A percentile compares a stretch with the other conserved stretches of the same genome.
Conservation (phyloP, 352 stramenopile genomes). For the Globisporangium paddicum region DNA sequence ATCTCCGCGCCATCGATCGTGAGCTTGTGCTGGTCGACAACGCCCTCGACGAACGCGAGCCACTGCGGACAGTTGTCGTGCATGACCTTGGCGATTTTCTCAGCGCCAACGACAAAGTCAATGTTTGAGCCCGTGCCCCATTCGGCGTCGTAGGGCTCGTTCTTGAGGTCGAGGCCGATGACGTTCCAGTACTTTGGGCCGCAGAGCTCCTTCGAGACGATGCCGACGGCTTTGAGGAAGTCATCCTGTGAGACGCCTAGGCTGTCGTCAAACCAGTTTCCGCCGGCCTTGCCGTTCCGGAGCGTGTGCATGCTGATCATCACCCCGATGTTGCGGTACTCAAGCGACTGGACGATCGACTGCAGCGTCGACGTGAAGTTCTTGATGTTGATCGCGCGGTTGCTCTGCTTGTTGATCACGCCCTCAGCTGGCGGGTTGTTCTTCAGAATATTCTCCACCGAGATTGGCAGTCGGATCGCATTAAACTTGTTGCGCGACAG, state of each 20-base stretch:
- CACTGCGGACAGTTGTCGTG: constrained; percentile 65
- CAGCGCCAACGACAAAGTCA: constrained; percentile 61
- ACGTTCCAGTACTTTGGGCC: constrained; percentile 73
- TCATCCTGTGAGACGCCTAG: constrained; percentile 47
- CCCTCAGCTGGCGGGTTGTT: constrained; percentile 54
- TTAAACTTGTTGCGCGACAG: constrained; percentile 84
- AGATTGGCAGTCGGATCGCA: constrained; percentile 61
- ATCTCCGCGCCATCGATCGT: constrained; percentile 39
- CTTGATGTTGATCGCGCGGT: constrained; percentile 68
- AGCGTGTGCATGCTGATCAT: constrained; percentile 74
- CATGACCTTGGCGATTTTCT: constrained; percentile 80
- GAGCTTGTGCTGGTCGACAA: constrained; percentile 42
- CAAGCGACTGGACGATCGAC: constrained; percentile 62
- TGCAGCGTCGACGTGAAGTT: constrained; percentile 70
- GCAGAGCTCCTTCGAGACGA: constrained; percentile 58
- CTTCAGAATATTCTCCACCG: constrained; percentile 58
- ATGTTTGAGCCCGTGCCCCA: constrained; percentile 61
- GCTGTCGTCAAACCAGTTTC: constrained; percentile 56
- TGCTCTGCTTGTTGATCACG: constrained; percentile 65
- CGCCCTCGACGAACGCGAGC: constrained; percentile 76
- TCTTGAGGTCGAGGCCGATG: constrained; percentile 79
- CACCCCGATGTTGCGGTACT: constrained; percentile 67
- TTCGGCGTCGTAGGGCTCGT: constrained; percentile 58
- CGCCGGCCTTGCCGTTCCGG: constrained; percentile 46
- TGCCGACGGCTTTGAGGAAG: constrained; percentile 55